Evolutionary conservation across 768 basidiomycete genomes (phyloP).

Genomic region (Sistotremastrum niveocremeum): DNA sequence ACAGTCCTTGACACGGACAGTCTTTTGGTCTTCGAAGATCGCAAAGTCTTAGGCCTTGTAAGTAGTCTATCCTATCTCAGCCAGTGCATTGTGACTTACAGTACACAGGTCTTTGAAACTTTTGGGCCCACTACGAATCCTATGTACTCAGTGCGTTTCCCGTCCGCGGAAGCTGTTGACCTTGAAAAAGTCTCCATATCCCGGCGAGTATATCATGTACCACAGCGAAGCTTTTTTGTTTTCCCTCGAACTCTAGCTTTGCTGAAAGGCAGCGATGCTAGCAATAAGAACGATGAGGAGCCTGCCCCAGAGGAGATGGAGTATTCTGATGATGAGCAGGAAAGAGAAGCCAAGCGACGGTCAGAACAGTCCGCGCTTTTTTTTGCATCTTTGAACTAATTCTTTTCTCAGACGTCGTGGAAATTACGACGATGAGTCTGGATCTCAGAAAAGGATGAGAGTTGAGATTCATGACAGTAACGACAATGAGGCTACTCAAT

Average conservation of each 20-base stretch:
- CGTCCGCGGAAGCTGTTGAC: constrained; percentile 47
- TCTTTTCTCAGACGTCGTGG: constrained; percentile 20
- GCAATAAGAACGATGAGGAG: constrained; percentile 91
- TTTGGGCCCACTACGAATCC: constrained; percentile 90
- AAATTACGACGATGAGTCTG: constrained; percentile 37
- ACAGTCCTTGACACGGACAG: constrained; percentile 79
- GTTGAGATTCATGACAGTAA: constrained; percentile 44
- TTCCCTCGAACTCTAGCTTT: constrained; percentile 59
- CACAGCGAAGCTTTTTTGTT: constrained; percentile 69
- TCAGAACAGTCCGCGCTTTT: constrained; percentile 41
- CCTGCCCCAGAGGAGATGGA: constrained; percentile 81
- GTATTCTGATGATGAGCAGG: constrained; percentile 91
- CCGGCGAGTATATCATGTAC: constrained; percentile 71
- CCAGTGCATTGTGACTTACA: constrained; percentile 1
- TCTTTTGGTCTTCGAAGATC: constrained; percentile 78
- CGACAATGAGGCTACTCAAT: constrained; percentile 3
- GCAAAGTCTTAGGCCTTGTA: constrained; percentile 84
- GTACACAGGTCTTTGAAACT: constrained; percentile 72
- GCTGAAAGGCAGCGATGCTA: constrained; percentile 83
- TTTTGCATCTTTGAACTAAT: background rate
- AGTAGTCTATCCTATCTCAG: constrained; percentile 19
- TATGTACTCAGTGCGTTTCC: constrained; percentile 80
- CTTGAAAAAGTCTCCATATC: constrained; percentile 37
- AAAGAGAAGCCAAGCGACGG: constrained; percentile 56
- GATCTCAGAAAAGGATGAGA: constrained; percentile 39